Evolutionary conservation across 495 filamentous ascomycete genomes (phyloP).

Genomic region (Aspergillus homomorphus): DNA sequence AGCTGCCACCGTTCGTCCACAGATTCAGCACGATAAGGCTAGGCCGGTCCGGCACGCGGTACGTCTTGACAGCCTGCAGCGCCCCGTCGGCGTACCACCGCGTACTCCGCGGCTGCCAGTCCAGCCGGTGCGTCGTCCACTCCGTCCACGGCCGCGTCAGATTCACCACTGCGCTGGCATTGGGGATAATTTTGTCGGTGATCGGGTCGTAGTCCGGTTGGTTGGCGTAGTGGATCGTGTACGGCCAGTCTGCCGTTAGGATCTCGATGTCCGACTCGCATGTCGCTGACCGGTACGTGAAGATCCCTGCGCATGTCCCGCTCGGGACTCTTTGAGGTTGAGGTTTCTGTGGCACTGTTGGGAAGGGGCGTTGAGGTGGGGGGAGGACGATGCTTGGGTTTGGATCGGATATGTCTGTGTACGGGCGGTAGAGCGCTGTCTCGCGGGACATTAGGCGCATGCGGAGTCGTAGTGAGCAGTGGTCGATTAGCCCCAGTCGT

Average conservation of each 20-base stretch:
- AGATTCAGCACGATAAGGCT: constrained; percentile 66
- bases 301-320: constrained; percentile 68
- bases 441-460: constrained; percentile 34
- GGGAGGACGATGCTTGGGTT: too few species aligned
- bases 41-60: constrained; percentile 58
- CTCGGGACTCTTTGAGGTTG: constrained; percentile 13
- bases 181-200: constrained; percentile 33
- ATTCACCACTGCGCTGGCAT: constrained; percentile 30
- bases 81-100: constrained; percentile 65
- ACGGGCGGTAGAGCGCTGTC: constrained; percentile 11
- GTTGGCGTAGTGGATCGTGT: constrained; percentile 67
- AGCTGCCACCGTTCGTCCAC: constrained; percentile 72
- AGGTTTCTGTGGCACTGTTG: too few species aligned
- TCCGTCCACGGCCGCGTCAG: constrained; percentile 52
- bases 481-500: constrained; percentile 50
- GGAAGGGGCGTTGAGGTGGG: too few species aligned
- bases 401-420: too few species aligned
- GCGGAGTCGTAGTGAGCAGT: constrained; percentile 60
- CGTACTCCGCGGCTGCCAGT: constrained; percentile 64
- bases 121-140: constrained; percentile 71
- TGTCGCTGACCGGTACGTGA: constrained; percentile 60
- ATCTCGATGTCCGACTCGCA: constrained; percentile 80
- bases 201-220: constrained; percentile 57
- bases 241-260: constrained; percentile 54
- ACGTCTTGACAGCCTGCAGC: constrained; percentile 55